Conservation (phyloP, 78 protist genomes). For the slime mould (Dictyostelium discoideum) region dicty_2.7 NC_007089.4:3431501-3432000, state of each 20-base stretch:
- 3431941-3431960: not conserved
- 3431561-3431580: slow-evolving; percentile 3
- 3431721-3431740: not conserved
- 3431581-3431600: not conserved
- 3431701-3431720: not conserved
- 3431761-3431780: not conserved
- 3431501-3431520: slow-evolving; percentile 28
- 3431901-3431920: no score
- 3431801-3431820: no score
- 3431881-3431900: no score
- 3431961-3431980: no score
- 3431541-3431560: slow-evolving; percentile 41
- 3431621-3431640: slow-evolving; percentile 15
- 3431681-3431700: slow-evolving; percentile 32
- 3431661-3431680: slow-evolving; percentile 43
- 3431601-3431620: not conserved
- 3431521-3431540: slow-evolving; percentile 35
- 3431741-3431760: not conserved
- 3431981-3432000: no score
- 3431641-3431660: slow-evolving; percentile 26
- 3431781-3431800: not conserved
- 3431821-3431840: not conserved
- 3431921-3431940: no score
- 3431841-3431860: no score
- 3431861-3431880: no score